Base-by-base conservation (phyloP, 2,329 filamentous ascomycete genomes). In the Onygenales sp. region DNA sequence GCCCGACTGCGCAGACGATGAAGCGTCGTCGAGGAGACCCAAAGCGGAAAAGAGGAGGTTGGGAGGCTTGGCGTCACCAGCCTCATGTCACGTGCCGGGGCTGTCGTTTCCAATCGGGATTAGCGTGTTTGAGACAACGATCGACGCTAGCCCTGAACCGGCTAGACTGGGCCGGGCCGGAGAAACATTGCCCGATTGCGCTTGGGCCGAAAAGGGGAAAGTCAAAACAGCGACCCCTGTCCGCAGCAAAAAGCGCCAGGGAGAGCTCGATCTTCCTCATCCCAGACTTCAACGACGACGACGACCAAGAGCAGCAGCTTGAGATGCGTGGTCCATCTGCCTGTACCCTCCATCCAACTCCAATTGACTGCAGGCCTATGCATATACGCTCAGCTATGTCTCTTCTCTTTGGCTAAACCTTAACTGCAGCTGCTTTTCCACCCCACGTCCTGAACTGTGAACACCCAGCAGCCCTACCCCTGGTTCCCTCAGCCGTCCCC, bases 11-110 rank as follows among this genome's bases (percentile, higher is more conserved):
- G 32, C 8, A n/a, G 9, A 14, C 11, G 17, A 21, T 21, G 17
- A 21, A 27, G 44, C 21, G 21, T 27, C 21, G 21, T 35, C 7
- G 32, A 36, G 32, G 46, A n/a, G 33, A n/a, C 17, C 45, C 32
- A 48, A 48, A 48, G 32, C 11, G 17, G 35, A 50, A 35, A 42
- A 31, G 38, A 42, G 38, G 48, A 43, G 48, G 48, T 38, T 50
- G 39, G 48, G 47, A 27, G 36, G 14, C 47, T 47, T 47, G 38
- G 47, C 47, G 14, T 33, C n/a, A 35, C 48, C 21, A 38, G 46
- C 46, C 46, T 38, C 46, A 27, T n/a, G 2, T 44, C 42, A 43
- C 41, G 41, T 43, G 41, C 1, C 1, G 7, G 3, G 41, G 41
- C 11, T 43, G 7, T 14, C 7, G 13, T n/a, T 14, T 43, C 17